Base-by-base conservation (phyloP, 106 monocot species). In the Cymbidium sinense region DNA sequence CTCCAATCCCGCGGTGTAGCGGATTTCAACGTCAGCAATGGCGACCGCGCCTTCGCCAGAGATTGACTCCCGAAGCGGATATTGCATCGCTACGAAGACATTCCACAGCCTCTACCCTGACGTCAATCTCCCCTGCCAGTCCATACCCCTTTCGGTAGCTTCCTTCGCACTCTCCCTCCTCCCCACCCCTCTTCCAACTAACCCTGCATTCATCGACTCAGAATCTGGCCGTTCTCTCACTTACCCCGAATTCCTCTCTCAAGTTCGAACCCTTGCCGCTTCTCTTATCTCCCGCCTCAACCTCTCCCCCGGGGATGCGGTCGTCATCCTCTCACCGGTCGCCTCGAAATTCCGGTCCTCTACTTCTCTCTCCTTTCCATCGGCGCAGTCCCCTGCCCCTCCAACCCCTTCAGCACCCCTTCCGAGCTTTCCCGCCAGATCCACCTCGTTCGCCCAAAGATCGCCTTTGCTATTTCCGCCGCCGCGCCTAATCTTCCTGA, bases 281-380 rank as follows among this genome's bases (percentile, higher is more conserved):
- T 52, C 82, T 15, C 78, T 82, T 47, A 70, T 27, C 27, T 58
- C 76, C 70, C 54, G 64, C 5, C 27, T 64, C 23, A 11, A 21
- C 17, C 28, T 74, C 47, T 58, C 78, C 52, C 76, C 70, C 17
- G 69, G 70, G 33, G 55, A 84, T 17, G 80, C 80, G 51, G 80
- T 67, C 2, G 76, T 84, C 70, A 31, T 81, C 39, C 77, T 85
- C 77, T 31, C 73, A 58, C 77, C 80, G 10, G 77, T 41, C 50
- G 80, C 73, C 77, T 77, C 39, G 21, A 77, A 15, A 64, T 85
- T 58, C 80, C 84, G 58, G 35, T 85, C 25, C 85, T 81, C 35
- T 85, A 77, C 50, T 33, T 85, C 64, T 17, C 85, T 51, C 85
- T 85, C 62, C 51, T 84, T 77, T 84, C 80, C 65, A 23, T 80